phyloP scores from a whole-genome alignment of 2,329 filamentous ascomycete genomes.

The Xylaria sp. region DNA sequence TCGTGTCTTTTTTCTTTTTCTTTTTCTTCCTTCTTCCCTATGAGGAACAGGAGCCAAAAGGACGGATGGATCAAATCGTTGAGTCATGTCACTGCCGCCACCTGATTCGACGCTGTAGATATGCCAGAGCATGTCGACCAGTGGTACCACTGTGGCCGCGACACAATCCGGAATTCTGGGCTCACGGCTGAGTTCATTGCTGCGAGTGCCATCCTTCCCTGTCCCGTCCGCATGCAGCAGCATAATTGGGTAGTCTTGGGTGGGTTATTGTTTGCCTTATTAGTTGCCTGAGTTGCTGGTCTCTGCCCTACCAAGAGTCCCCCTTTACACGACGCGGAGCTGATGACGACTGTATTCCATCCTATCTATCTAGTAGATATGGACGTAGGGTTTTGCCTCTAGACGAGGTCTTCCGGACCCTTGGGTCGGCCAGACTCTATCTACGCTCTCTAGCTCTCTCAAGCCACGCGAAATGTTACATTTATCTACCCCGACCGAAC shows the following conservation, averaged over 20 bases:
- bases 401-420: not conserved
- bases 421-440: not conserved
- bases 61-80: not conserved
- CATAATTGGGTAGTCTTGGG: conserved; percentile 8
- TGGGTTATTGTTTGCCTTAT: conserved; percentile 18
- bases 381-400: not conserved
- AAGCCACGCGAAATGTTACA: not conserved
- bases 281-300: conserved; percentile 7
- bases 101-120: not conserved
- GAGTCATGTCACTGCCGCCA: not conserved
- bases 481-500: too few species aligned
- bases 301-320: not conserved
- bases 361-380: not conserved
- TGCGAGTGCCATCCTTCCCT: conserved; percentile 22
- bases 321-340: not conserved
- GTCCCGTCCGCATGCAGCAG: conserved; percentile 22
- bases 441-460: not conserved
- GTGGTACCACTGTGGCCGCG: conserved; percentile 25
- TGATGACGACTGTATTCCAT: not conserved
- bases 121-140: conserved; percentile 6
- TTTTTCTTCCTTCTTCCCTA: conserved; percentile 16
- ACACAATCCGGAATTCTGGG: conserved; percentile 29
- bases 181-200: conserved; percentile 23
- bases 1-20: conserved; percentile 10
- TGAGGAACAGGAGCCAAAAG: not conserved